Evolutionary conservation across 176 grass and related monocot genomes (phyloP), one percentile per base, ranked within the genome.

Genomic region (Aegilops speltoides): DNA sequence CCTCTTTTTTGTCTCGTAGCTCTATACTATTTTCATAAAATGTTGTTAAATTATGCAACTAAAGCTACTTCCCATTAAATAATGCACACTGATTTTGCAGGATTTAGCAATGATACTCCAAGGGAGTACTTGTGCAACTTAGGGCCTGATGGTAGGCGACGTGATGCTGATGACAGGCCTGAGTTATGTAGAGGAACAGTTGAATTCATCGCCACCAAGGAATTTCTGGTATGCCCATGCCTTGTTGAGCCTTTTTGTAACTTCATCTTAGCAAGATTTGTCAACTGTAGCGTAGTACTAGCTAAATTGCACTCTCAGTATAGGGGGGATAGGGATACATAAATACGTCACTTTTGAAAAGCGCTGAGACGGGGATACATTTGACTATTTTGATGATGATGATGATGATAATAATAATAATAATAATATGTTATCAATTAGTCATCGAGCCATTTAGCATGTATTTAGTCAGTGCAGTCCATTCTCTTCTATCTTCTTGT

Each of bases 151-250:
- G 92, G 90, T 81, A 99, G 97, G 81, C 88, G 97, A 6, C 93
- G 94, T 50, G 97, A 99, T 96, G 94, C 92, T 64, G 94, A 99
- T 91, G 94, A 96, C 67, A 99, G 97, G 85, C 94, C 97, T 43
- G 97, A 99, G 81, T 80, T 99, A 71, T 99, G 90, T 59, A 99
- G 89, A 91, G 97, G 97, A 86, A 93, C 97, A 20, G 93, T 99
- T 91, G 97, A 99, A 94, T 99, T 99, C 82, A 60, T 99, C 73
- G 97, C 97, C 25, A 93, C 90, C 59, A 96, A 94, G 88, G 97
- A 99, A 84, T 99, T 96, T 75, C 90, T 99, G 97, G 70, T 73
- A 73, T 45, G 38, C n/a, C 70, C 70, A 46, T 25, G 69, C 69
- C 22, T 73, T 73, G 20, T 65, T 43, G 38, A 73, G 69, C 41